Percentiles rank a stretch among this genome's conserved stretches.
These are phyloP conservation scores for Rutstroemia sp. DNA, from an alignment of 2,329 filamentous ascomycete genomes.

Conservation along the genomic window DNA sequence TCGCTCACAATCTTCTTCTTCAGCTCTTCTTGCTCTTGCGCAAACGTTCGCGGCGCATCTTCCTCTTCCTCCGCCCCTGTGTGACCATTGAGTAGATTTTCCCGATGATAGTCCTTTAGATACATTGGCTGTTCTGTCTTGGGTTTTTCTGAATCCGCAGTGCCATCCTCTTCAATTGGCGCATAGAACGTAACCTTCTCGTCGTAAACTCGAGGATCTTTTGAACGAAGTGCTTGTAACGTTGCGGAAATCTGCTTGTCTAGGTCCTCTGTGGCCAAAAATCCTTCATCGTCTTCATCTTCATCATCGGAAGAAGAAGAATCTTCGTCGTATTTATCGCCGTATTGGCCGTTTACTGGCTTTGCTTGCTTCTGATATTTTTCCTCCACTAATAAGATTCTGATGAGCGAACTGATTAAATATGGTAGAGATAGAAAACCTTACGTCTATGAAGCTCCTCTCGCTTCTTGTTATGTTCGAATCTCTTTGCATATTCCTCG, in stretches of 20 bases:
- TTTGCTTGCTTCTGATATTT: constrained; percentile 54
- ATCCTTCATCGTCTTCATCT: constrained; percentile 83
- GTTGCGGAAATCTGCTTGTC: constrained; percentile 85
- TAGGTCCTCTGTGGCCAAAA: constrained; percentile 75
- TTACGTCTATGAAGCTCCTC: constrained; percentile 70
- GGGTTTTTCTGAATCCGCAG: constrained; percentile 31
- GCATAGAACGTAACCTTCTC: constrained; percentile 70
- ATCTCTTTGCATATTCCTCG: constrained; percentile 77
- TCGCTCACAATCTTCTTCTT: constrained; percentile 72
- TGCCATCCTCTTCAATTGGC: constrained; percentile 47
- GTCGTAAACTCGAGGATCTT: constrained; percentile 89
- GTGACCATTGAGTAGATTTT: constrained; percentile 74
- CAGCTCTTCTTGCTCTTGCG: constrained; percentile 78
- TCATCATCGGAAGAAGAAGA: constrained; percentile 67
- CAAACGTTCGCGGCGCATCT: constrained; percentile 59
- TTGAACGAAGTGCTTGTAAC: constrained; percentile 77
- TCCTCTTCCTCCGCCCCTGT: constrained; percentile 53
- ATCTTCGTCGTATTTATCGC: constrained; percentile 40
- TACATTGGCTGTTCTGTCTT: constrained; percentile 80
- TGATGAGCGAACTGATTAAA: constrained; percentile 20
- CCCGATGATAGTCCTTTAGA: constrained; percentile 83
- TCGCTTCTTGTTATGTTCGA: constrained; percentile 96
- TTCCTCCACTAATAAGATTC: constrained; percentile 62
- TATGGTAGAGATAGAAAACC: constrained; percentile 25
- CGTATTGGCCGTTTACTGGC: constrained; percentile 35